A percentile compares a stretch with the other conserved stretches of the same genome.
These are phyloP conservation scores for Colletotrichum neosansevieriae DNA, from an alignment of 2,329 filamentous ascomycete genomes.

Conservation along the genomic window DNA sequence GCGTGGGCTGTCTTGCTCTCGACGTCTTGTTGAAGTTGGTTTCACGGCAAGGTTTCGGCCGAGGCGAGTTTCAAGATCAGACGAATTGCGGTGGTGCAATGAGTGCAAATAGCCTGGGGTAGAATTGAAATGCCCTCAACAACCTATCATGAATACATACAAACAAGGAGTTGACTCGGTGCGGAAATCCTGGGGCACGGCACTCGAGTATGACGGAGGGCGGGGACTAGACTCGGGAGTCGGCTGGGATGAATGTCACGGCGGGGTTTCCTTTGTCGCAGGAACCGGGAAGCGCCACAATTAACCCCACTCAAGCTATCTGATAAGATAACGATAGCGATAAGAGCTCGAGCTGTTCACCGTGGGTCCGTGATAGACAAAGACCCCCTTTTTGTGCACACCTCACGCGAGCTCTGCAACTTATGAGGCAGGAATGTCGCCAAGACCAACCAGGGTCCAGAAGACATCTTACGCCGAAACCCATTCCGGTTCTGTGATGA, in stretches of 20 bases:
- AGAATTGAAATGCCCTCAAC: background rate
- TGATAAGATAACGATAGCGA: slow-evolving; percentile 8
- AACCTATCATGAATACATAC: too few relatives aligned
- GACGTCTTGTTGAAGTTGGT: background rate
- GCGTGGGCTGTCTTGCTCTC: too few relatives aligned
- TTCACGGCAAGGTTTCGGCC: slow-evolving; percentile 26
- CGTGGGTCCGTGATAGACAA: too few relatives aligned
- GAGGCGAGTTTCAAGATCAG: slow-evolving; percentile 28
- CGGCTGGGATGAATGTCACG: slow-evolving; percentile 4
- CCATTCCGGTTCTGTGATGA: background rate
- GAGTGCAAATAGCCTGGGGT: too few relatives aligned
- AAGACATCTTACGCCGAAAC: background rate
- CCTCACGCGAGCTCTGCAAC: too few relatives aligned
- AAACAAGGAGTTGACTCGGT: background rate
- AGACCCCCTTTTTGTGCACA: background rate
- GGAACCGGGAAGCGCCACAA: slow-evolving; percentile 8
- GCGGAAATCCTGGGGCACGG: background rate
- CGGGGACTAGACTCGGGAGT: background rate
- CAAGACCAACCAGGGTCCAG: too few relatives aligned
- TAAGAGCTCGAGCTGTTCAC: background rate
- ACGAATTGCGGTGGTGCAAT: background rate
- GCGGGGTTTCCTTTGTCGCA: slow-evolving; percentile 10
- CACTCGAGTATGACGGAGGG: background rate
- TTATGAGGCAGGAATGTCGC: too few relatives aligned
- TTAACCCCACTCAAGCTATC: slow-evolving; percentile 19